Conservation (phyloP, 768 basidiomycete genomes). For the Astraeus odoratus region DNA sequence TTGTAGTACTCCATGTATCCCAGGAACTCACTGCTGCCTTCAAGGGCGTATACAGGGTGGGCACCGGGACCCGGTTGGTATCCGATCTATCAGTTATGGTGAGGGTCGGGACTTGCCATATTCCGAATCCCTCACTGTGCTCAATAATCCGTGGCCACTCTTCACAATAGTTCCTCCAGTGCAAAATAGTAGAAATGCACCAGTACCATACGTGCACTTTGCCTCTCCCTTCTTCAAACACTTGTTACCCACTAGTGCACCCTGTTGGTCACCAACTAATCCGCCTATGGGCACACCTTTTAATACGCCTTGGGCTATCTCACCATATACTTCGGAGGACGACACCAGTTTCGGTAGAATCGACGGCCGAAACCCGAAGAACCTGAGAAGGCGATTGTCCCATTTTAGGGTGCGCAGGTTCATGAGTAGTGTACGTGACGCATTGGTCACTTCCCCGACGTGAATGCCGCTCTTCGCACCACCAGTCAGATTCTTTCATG, state of each 20-base stretch:
- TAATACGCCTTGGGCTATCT: slow-evolving; percentile 58
- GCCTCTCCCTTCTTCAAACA: slow-evolving; percentile 88
- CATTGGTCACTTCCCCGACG: slow-evolving; percentile 91
- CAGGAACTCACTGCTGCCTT: slow-evolving; percentile 77
- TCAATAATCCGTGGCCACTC: slow-evolving; percentile 81
- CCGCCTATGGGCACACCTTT: slow-evolving; percentile 82
- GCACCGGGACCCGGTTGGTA: slow-evolving; percentile 78
- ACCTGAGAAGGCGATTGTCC: slow-evolving; percentile 76
- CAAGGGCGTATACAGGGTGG: slow-evolving; percentile 86
- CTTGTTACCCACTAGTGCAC: slow-evolving; percentile 93
- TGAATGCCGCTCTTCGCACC: slow-evolving; percentile 66
- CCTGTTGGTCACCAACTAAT: slow-evolving; percentile 97
- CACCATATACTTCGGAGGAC: slow-evolving; percentile 88
- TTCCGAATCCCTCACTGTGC: slow-evolving; percentile 50
- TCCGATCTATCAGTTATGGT: slow-evolving; percentile 51
- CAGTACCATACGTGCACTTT: slow-evolving; percentile 98
- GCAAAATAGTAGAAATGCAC: slow-evolving; percentile 93
- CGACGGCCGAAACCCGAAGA: slow-evolving; percentile 75
- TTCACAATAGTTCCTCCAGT: slow-evolving; percentile 80
- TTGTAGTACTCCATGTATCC: neutral
- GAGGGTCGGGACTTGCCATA: neutral
- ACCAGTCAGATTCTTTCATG: slow-evolving; percentile 85
- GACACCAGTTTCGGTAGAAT: slow-evolving; percentile 85
- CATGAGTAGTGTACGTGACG: slow-evolving; percentile 90
- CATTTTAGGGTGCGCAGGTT: slow-evolving; percentile 77